Evolutionary conservation across 371 early-diverging fungal species (phyloP).

Genomic region (Dinochytrium kinnereticum): DNA sequence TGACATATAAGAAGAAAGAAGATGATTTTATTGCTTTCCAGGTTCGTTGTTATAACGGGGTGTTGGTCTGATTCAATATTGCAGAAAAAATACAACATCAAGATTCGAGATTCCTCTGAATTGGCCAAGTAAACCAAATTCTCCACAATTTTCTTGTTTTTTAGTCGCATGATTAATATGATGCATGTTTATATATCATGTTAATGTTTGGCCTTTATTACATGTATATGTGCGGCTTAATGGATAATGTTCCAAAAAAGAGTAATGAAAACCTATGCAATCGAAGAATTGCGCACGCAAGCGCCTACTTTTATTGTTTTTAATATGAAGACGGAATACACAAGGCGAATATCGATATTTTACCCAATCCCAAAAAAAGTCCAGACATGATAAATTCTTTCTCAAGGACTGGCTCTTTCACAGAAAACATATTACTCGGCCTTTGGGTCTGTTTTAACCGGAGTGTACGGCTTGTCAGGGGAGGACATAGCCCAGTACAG

Average conservation of each 20-base stretch:
- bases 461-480: neutral
- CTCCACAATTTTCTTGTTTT: neutral
- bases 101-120: slow-evolving; percentile 24
- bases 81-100: slow-evolving; percentile 48
- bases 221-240: neutral
- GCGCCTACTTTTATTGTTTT: no score
- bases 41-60: neutral
- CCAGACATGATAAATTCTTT: no score
- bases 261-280: no score
- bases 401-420: no score
- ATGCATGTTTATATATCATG: neutral
- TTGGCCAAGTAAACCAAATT: neutral
- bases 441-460: slow-evolving; percentile 14
- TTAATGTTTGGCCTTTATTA: neutral
- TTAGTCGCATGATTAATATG: neutral
- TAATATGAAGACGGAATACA: no score
- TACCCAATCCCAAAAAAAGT: no score
- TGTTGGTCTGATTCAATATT: neutral
- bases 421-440: slow-evolving; percentile 10
- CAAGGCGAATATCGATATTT: no score
- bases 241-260: no score
- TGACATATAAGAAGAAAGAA: slow-evolving; percentile 82
- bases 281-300: no score
- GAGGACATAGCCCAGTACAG: neutral
- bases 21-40: slow-evolving; percentile 67